Base-by-base conservation (phyloP, 768 basidiomycete genomes). In the Russula foetens region DNA sequence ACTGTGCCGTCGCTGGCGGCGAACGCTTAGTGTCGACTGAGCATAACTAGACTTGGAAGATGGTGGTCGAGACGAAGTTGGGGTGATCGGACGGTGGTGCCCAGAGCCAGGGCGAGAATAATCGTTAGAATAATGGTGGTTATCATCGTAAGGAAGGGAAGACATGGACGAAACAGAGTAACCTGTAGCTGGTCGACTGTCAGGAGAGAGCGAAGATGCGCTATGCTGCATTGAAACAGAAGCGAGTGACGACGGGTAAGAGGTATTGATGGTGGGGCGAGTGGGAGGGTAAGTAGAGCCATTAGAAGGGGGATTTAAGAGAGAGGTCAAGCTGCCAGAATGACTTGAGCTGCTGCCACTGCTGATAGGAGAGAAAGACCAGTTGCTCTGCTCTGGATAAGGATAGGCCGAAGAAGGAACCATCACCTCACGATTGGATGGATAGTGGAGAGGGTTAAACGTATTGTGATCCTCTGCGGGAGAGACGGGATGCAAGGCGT, bases 101-200 rank as follows among this genome's bases (percentile, higher is more conserved):
- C 85, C 81, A 3, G 89, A 91, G 67, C 77, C 80, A 1, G 89
- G 87, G 29, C 88, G 84, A 53, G 86, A 84, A 69, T 87, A 86
- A 68, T 90, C 69, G 51, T 71, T 65, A 12, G 65, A 53, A 38
- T 63, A 63, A 58, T 81, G 79, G 58, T 81, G 67, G 74, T 31
- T 74, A 55, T 85, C 85, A 71, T 90, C 62, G 65, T 71, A 60
- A 67, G 69, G 65, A 50, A 89, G 69, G 21, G 87, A 90, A 1
- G 86, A 87, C 65, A 90, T 88, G 14, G 88, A 90, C 2, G 88
- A 85, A 58, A 90, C 88, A 41, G 90, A 91, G 71, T 92, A 92
- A 19, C 90, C 88, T 0, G 90, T 91, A 2, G 85, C 86, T 1
- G 90, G 90, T 53, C 90, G 84, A 72, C 88, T 89, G 71, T 92